These are phyloP conservation scores for Fusarium sp. DNA, from an alignment of 2,329 filamentous ascomycete species.

Conservation along the genomic window DNA sequence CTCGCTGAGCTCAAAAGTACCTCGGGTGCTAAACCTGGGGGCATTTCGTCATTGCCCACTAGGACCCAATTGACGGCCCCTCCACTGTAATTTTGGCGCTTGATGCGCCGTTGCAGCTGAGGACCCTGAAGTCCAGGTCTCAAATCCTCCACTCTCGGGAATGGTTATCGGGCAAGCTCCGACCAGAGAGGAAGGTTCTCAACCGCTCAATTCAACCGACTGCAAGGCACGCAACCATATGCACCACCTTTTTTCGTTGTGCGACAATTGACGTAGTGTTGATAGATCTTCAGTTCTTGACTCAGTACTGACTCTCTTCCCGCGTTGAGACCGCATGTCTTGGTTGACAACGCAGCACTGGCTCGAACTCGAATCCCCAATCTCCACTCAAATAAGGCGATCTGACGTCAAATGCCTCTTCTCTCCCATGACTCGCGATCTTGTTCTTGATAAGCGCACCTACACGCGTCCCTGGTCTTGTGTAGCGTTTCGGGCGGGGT, in stretches of 20 bases:
- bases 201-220: neutral
- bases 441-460: neutral
- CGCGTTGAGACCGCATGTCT: neutral
- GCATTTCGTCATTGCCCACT: conserved; percentile 33
- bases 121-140: conserved; percentile 2
- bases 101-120: conserved; percentile 19
- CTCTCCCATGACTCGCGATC: conserved; percentile 1
- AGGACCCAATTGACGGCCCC: conserved; percentile 6
- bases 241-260: neutral
- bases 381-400: neutral
- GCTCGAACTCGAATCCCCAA: neutral
- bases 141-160: neutral
- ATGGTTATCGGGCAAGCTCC: neutral
- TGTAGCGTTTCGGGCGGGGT: neutral
- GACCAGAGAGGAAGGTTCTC: neutral
- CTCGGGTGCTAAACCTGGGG: conserved; percentile 17
- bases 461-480: neutral
- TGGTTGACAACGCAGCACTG: neutral
- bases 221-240: neutral
- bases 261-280: neutral
- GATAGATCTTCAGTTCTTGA: neutral
- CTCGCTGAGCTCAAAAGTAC: conserved; percentile 8
- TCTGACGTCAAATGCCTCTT: conserved; percentile 1
- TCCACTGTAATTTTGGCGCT: conserved; percentile 29
- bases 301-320: neutral